Conservation (phyloP, 306 rosid species). For the Trichosanthes truncata region DNA sequence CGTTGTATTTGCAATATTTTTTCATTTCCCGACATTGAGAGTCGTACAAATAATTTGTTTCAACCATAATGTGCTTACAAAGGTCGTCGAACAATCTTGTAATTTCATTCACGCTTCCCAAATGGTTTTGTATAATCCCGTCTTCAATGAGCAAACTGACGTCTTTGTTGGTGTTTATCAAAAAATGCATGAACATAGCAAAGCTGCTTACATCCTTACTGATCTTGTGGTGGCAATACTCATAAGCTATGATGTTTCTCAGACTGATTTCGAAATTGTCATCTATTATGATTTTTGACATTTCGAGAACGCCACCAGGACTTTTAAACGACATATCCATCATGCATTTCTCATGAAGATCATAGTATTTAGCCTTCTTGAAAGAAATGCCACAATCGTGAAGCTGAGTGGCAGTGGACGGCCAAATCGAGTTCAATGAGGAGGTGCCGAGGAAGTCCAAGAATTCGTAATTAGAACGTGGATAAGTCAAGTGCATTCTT, state of each 20-base stretch:
- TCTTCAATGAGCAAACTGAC: not conserved
- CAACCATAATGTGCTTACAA: not conserved
- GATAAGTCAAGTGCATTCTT: not conserved
- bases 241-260: not conserved
- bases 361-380: too few species aligned
- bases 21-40: not conserved
- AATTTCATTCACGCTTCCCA: not conserved
- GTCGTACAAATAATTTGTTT: not conserved
- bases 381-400: not conserved
- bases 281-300: not conserved
- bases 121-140: not conserved
- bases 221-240: not conserved
- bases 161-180: not conserved
- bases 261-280: not conserved
- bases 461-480: constrained; percentile 10
- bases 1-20: not conserved
- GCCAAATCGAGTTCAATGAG: not conserved
- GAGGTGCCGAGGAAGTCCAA: too few species aligned
- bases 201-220: not conserved
- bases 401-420: not conserved
- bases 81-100: not conserved
- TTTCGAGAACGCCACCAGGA: not conserved
- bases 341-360: too few species aligned
- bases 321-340: not conserved
- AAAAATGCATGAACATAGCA: not conserved